Base-by-base conservation (phyloP, 106 monocot genomes). In the Platanthera guangdongensis region DNA sequence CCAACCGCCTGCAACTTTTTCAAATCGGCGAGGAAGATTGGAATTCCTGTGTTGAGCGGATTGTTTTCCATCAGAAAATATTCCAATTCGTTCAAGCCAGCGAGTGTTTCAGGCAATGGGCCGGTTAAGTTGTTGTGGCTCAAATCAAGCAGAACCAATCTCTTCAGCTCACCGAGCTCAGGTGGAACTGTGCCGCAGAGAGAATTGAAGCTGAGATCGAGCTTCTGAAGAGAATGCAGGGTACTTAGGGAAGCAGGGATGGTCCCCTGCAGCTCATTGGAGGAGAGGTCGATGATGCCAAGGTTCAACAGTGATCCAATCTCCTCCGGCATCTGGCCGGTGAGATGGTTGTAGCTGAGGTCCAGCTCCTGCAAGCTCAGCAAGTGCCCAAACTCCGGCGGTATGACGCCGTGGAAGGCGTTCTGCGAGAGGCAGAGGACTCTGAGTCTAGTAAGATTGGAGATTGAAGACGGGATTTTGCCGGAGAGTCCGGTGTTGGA, bases 401-500 rank as follows among this genome's bases (percentile, higher is more conserved):
- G 91, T 8, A 92, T 78, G 10, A 1, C 47, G 8, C 88, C 88
- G 32, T 50, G 54, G 21, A 92, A 50, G 73, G 75, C 74, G 80
- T 88, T 92, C 80, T 92, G 84, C 5, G 91, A 88, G 63, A 92
- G 80, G 78, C 78, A 80, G 25, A 92, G 82, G 5, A 92, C 91
- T 28, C 88, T 45, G n/a, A 92, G 71, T 49, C 62, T 75, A 2
- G 9, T 57, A 64, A 88, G 21, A 0, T 18, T 47, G 25, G 75
- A 55, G 19, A 92, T 14, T 28, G 60, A 82, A 4, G 30, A 16
- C 0, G 91, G 91, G 75, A 92, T 80, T 32, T 59, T 57, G 7
- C 91, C 91, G n/a, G 68, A 15, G 57, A 92, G 81, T 1, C 88
- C 91, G 0, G 82, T 70, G 78, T 92, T 92, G 10, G 88, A 88